A percentile compares a stretch with the other conserved stretches of the same genome.
These are phyloP conservation scores for Gremmenia infestans DNA, from an alignment of 2,329 filamentous ascomycete genomes.

Conservation along the genomic window DNA sequence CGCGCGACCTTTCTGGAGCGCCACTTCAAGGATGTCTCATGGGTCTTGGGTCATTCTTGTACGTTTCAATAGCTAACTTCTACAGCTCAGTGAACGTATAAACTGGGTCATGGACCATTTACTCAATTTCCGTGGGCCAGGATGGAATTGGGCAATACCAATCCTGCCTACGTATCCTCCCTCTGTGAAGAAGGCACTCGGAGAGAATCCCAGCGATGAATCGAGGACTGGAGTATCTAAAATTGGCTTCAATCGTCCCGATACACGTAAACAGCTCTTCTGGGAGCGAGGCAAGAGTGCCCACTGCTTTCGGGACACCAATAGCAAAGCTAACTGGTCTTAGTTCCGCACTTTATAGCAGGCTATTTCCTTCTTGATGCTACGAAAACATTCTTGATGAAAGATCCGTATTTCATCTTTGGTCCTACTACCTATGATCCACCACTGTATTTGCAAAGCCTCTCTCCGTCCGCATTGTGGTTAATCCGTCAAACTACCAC, in stretches of 20 bases:
- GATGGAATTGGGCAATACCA: constrained; percentile 54
- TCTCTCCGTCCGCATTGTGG: constrained; percentile 43
- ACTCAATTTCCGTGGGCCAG: constrained; percentile 49
- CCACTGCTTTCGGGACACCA: too few relatives aligned
- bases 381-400: constrained; percentile 62
- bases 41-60: too few relatives aligned
- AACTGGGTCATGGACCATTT: constrained; percentile 53
- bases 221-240: constrained; percentile 32
- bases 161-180: constrained; percentile 45
- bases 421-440: constrained; percentile 41
- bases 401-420: constrained; percentile 72
- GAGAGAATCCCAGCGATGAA: constrained; percentile 31
- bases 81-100: constrained; percentile 37
- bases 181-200: constrained; percentile 35
- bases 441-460: constrained; percentile 39
- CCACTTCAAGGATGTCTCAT: too few relatives aligned
- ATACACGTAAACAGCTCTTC: constrained; percentile 42
- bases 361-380: constrained; percentile 66
- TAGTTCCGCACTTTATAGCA: constrained; percentile 43
- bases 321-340: constrained; percentile 10
- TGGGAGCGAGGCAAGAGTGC: constrained; percentile 16
- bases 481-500: constrained; percentile 53
- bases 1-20: too few relatives aligned
- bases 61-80: too few relatives aligned
- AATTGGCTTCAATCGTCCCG: constrained; percentile 42